Base-by-base conservation (phyloP, 192 early-diverging fungal genomes). In the Coemansia sp. region DNA sequence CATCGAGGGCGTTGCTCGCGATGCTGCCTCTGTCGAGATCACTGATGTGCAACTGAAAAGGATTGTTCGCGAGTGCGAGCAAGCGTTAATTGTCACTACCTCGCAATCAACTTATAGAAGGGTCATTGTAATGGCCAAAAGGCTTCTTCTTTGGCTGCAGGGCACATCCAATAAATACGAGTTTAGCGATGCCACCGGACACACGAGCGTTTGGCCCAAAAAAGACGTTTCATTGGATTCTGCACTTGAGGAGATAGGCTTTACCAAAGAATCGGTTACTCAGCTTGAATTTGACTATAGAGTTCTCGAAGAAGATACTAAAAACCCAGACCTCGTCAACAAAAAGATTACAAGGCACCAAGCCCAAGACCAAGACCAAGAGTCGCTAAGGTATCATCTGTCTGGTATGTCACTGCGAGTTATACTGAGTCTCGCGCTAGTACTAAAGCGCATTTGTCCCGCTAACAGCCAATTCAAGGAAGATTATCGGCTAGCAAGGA, bases 1-100 rank as follows among this genome's bases (percentile, higher is more conserved):
- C 57, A 83, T 87, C 18, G 87, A 89, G 58, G 82, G 85, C 58
- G 75, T 75, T 2, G 71, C 84, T 8, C 77, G 87, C 20, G 72
- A 79, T 0, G 73, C 87, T 42, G 79, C 72, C 2, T 87, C 87
- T 0, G 57, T 70, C 30, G 82, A 84, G 59, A 64, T 87, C 7
- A 75, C 67, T 12, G 76, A 83, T 51, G n/a, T 52, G 2, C 81
- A 84, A 23, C 58, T 86, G 8, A 42, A 55, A 2, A 10, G 45
- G 5, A 18, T 86, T n/a, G 43, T 63, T 6, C 31, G 16, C 9
- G 83, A 88, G 40, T 72, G 85, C 20, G 23, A 26, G 23, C 34
- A 62, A 33, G 43, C 85, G 40, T 62, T 75, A 23, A 51, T 49
- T 2, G 37, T 56, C 4, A 31, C 35, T 3, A 7, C 1, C 9